A percentile compares a stretch with the other conserved stretches of the same genome.
Conservation (phyloP, 352 stramenopile species). For the Globisporangium megalacanthum region DNA sequence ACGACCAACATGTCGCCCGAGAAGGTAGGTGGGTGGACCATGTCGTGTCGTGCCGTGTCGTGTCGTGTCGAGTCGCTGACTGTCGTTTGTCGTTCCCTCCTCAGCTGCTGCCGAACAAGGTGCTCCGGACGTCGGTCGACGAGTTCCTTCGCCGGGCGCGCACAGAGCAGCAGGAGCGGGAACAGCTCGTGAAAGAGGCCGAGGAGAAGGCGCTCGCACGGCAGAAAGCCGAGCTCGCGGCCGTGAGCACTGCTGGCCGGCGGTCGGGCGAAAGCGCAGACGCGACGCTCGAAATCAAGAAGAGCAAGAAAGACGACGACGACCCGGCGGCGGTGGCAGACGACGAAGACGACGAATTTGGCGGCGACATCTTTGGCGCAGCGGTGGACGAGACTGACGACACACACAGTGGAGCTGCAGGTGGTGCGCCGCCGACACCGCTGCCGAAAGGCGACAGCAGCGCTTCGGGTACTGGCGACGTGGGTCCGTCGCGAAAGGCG, state of each 20-base stretch:
- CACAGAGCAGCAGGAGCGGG: slow-evolving; percentile 79
- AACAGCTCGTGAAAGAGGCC: slow-evolving; percentile 80
- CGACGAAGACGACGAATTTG: slow-evolving; percentile 83
- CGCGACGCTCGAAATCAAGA: slow-evolving; percentile 83
- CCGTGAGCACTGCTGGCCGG: slow-evolving; percentile 36
- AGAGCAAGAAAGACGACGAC: slow-evolving; percentile 67
- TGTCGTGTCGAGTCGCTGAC: not conserved
- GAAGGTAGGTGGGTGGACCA: slow-evolving; percentile 26
- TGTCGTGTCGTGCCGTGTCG: not conserved
- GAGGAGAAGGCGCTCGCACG: slow-evolving; percentile 78
- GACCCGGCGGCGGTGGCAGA: slow-evolving; percentile 23
- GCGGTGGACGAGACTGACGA: slow-evolving; percentile 43
- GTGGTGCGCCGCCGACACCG: slow-evolving; percentile 26
- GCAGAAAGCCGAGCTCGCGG: slow-evolving; percentile 65
- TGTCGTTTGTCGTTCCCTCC: slow-evolving; percentile 2
- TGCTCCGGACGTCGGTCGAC: slow-evolving; percentile 75
- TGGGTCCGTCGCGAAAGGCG: slow-evolving; percentile 9
- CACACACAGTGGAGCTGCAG: slow-evolving; percentile 3
- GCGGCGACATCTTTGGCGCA: slow-evolving; percentile 78
- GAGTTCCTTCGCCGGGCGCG: slow-evolving; percentile 74
- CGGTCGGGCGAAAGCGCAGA: slow-evolving; percentile 68
- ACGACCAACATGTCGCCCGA: slow-evolving; percentile 81
- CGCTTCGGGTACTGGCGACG: slow-evolving; percentile 1
- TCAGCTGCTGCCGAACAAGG: slow-evolving; percentile 74
- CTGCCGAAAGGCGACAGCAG: slow-evolving; percentile 26